Evolutionary conservation across 2,329 filamentous ascomycete species (phyloP), one percentile per base, ranked within the genome.

Genomic region (Monilinia vaccinii-corymbosi): DNA sequence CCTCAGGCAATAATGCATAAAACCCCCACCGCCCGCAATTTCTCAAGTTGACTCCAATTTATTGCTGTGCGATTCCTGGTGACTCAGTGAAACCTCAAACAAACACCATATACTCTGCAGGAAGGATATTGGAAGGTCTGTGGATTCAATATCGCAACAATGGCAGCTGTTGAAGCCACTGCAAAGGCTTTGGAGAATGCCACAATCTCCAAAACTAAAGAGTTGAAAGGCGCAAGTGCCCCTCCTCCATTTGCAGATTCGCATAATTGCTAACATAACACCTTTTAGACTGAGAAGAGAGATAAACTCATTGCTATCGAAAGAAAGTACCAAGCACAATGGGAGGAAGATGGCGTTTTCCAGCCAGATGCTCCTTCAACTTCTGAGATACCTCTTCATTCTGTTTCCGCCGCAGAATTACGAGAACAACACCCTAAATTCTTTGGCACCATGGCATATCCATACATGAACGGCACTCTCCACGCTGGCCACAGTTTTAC

Each of bases 401-500:
- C 87, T 63, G 85, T 92, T 68, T 80, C 86, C 55, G 79, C 89
- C 61, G 83, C 83, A 64, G 86, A 94, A 70, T 80, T 96, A 65
- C 89, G 88, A 71, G 81, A 86, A 70, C 86, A 91, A 73, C 78
- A 88, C 69, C 93, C 93, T 67, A 97, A 97, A 77, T 96, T 92
- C 80, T 95, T 93, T 72, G 91, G 88, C 62, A 87, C 83, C 59
- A 88, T 89, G 77, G 85, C 83, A 68, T 89, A 86, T 69, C 84
- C 85, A 25, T 92, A 91, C 74, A 91, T 91, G 87, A 96, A 95
- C 75, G 91, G 91, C 64, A 88, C 85, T 62, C 81, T 95, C 31
- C 93, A 97, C 72, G 91, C 89, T 36, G 94, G 94, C 25, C 94
- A 99, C 78, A 87, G 85, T 68, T 97, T 99, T 75, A 94, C 91